phyloP scores from a whole-genome alignment of 2,329 filamentous ascomycete genomes.

The Exophiala sp. region DNA sequence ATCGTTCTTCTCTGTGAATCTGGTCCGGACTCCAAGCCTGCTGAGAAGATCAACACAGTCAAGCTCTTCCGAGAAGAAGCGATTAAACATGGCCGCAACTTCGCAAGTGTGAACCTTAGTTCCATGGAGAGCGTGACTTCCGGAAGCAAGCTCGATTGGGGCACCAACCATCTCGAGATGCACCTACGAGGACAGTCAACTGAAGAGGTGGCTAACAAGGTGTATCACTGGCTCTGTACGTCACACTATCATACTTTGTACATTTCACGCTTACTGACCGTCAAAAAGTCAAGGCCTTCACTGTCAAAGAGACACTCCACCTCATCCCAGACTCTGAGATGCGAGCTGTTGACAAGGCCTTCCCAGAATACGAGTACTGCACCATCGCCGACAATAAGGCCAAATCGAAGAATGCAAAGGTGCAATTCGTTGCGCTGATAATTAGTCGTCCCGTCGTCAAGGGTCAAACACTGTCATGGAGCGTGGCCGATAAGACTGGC shows the following conservation, averaged over 20 bases:
- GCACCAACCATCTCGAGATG: slow-evolving; percentile 26
- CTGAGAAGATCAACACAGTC: slow-evolving; percentile 14
- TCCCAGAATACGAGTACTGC: slow-evolving; percentile 25
- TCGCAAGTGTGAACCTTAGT: slow-evolving; percentile 22
- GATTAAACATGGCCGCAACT: slow-evolving; percentile 22
- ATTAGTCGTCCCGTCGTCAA: slow-evolving; percentile 18
- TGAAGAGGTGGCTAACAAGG: slow-evolving; percentile 17
- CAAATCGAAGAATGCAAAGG: slow-evolving; percentile 22
- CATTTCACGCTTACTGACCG: not conserved
- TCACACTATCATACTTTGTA: not conserved
- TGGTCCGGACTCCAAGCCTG: slow-evolving; percentile 6
- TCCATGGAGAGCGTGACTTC: not conserved
- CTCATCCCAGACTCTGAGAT: slow-evolving; percentile 24
- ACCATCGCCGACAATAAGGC: slow-evolving; percentile 15
- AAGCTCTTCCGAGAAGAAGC: slow-evolving; percentile 12
- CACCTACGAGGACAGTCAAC: slow-evolving; percentile 7
- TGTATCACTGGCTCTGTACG: slow-evolving; percentile 27
- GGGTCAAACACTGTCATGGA: slow-evolving; percentile 22
- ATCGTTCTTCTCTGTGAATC: slow-evolving; percentile 14
- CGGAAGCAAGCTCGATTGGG: slow-evolving; percentile 9
- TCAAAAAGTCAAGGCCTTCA: slow-evolving; percentile 22
- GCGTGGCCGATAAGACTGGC: slow-evolving; percentile 24
- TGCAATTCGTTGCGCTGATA: slow-evolving; percentile 27
- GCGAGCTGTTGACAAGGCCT: slow-evolving; percentile 16
- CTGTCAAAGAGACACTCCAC: slow-evolving; percentile 23